Percentiles rank a stretch among this genome's conserved stretches.
Evolutionary conservation across 2,329 filamentous ascomycete genomes (phyloP).

Genomic region (Didymellaceae sp.): DNA sequence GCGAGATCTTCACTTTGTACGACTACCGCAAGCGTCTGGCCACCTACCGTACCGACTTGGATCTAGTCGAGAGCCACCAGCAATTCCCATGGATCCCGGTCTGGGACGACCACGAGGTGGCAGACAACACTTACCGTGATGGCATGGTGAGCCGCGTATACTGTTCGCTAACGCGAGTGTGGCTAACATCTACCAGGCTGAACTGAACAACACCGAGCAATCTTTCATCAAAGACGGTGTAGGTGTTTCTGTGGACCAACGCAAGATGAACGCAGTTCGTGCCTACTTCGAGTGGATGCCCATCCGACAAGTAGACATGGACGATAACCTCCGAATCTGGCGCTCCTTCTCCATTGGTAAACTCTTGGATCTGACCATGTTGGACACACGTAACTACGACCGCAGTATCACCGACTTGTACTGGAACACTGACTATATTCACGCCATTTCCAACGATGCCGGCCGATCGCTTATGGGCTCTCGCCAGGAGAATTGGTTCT

Average conservation of each 20-base stretch:
- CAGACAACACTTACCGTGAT: conserved; percentile 53
- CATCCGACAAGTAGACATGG: conserved; percentile 53
- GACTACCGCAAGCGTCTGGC: conserved; percentile 53
- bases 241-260: conserved; percentile 51
- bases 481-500: conserved; percentile 73
- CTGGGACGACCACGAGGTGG: conserved; percentile 55
- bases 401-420: conserved; percentile 53
- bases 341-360: conserved; percentile 52
- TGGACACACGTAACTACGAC: conserved; percentile 54
- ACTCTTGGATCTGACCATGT: conserved; percentile 52
- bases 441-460: conserved; percentile 69
- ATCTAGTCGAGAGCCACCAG: conserved; percentile 50
- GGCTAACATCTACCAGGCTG: conserved; percentile 36
- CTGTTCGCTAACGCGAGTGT: conserved; percentile 27
- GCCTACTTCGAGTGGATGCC: conserved; percentile 57
- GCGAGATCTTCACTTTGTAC: conserved; percentile 51
- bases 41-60: conserved; percentile 50
- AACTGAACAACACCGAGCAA: conserved; percentile 53
- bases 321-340: conserved; percentile 54
- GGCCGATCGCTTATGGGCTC: conserved; percentile 73
- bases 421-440: conserved; percentile 68
- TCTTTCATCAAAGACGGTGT: conserved; percentile 49
- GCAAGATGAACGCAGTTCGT: conserved; percentile 56
- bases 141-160: conserved; percentile 31
- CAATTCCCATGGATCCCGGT: conserved; percentile 53